Percentiles rank a stretch among this genome's conserved stretches.
Evolutionary conservation across 768 basidiomycete genomes (phyloP).

Genomic region (Suillus paluster): DNA sequence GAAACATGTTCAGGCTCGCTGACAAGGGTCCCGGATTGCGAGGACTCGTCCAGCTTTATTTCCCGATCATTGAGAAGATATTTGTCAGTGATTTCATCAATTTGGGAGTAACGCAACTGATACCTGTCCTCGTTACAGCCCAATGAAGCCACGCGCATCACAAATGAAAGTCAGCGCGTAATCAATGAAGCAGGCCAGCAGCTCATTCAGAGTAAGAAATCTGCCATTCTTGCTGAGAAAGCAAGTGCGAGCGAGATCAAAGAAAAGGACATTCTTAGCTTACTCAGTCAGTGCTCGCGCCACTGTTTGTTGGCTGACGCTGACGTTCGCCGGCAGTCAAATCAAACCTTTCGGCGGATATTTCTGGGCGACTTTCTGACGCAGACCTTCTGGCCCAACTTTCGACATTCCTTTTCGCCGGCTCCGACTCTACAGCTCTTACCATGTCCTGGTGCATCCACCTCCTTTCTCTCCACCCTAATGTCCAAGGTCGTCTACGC

Average conservation of each 20-base stretch:
- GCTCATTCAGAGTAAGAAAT: conserved; percentile 49
- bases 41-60: conserved; percentile 48
- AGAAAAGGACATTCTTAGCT: conserved; percentile 53
- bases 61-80: conserved; percentile 49
- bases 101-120: not conserved
- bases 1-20: conserved; percentile 52
- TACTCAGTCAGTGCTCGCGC: conserved; percentile 45
- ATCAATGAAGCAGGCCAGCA: conserved; percentile 47
- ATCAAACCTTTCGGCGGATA: conserved; percentile 55
- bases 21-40: conserved; percentile 48
- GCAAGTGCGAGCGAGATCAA: conserved; percentile 31
- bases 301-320: not conserved
- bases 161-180: conserved; percentile 41
- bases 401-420: conserved; percentile 67
- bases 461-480: conserved; percentile 55
- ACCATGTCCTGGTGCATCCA: conserved; percentile 63
- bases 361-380: conserved; percentile 56
- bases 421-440: conserved; percentile 63
- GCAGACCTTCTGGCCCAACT: conserved; percentile 65
- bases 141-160: conserved; percentile 42
- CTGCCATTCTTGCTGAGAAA: conserved; percentile 39
- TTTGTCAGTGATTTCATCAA: conserved; percentile 40
- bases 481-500: conserved; percentile 58
- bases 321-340: conserved; percentile 48
- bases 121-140: conserved; percentile 39